Conservation (phyloP, 257 asterid species). For the Scutellaria minor region DNA sequence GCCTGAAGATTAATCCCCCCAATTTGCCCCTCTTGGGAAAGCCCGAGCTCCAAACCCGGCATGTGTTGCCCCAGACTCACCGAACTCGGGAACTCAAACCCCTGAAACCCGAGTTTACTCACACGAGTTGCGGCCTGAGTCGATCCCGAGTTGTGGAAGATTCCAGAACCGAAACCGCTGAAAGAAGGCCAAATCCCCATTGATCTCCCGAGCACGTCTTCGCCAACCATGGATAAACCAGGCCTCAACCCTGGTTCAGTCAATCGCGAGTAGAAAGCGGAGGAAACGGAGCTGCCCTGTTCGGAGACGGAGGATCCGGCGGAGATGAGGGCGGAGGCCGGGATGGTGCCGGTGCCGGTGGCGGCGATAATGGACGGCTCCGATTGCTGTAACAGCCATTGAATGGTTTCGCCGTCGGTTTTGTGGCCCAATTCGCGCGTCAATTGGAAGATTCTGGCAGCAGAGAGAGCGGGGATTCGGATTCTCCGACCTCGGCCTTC, state of each 20-base stretch:
- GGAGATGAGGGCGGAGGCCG: conserved; percentile 44
- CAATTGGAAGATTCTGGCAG: conserved; percentile 73
- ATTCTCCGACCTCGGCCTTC: conserved; percentile 77
- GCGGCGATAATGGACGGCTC: conserved; percentile 76
- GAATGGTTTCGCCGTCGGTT: conserved; percentile 76
- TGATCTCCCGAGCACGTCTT: conserved; percentile 41
- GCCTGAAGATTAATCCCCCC: conserved; percentile 63
- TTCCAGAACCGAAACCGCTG: conserved; percentile 49
- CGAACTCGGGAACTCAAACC: conserved; percentile 45
- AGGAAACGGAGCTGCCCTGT: conserved; percentile 19
- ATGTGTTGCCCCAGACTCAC: conserved; percentile 18
- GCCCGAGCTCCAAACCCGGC: conserved; percentile 83
- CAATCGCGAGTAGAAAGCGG: conserved; percentile 35
- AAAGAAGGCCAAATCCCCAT: conserved; percentile 60
- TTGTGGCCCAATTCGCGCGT: conserved; percentile 70
- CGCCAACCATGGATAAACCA: conserved; percentile 38
- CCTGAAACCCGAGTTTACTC: conserved; percentile 40
- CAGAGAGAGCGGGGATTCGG: conserved; percentile 71
- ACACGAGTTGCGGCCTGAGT: not conserved
- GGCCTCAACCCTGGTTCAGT: conserved; percentile 40
- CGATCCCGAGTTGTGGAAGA: conserved; percentile 40
- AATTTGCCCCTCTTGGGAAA: conserved; percentile 69
- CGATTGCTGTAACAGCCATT: conserved; percentile 76
- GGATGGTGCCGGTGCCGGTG: conserved; percentile 75
- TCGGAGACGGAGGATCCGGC: conserved; percentile 22